Evolutionary conservation across 768 basidiomycete species (phyloP), one percentile per base, ranked within the genome.

Genomic region (Pluteus cervinus): DNA sequence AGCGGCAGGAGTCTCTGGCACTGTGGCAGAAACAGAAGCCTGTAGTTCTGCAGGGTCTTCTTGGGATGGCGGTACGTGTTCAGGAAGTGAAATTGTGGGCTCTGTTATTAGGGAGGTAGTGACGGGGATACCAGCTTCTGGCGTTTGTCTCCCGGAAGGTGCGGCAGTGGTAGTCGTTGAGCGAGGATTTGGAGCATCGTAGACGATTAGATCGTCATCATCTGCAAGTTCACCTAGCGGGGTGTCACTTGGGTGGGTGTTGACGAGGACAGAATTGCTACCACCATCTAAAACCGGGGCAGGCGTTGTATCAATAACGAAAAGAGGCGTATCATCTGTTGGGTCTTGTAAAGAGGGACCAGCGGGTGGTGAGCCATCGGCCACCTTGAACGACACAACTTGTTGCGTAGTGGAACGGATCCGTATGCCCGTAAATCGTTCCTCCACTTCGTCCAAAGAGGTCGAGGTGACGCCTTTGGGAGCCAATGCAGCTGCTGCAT

Each of bases 141-240:
- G 49, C 21, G 2, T 49, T 30, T 12, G 40, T 42, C 38, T 36
- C 5, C 33, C 26, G 2, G 43, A 33, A 14, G 14, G 16, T 20
- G 42, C 37, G 16, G 14, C 11, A 14, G 21, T 24, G n/a, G 16
- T 21, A 4, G 17, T n/a, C 14, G 33, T 32, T 2, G 53, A 48
- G 1, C 81, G 73, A 4, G 84, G 85, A 49, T 83, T 73, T 0
- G 86, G 85, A 0, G 84, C 83, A 17, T 77, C 79, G 49, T 87
- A 87, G 7, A 88, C 84, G 38, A 88, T 86, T 4, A 73, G 52
- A 39, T 88, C 86, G 14, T 83, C 81, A 21, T 78, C 77, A 20
- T 65, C 66, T 46, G 46, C 20, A 7, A 54, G 46, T 16, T 46
- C 45, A 22, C 52, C 30, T 6, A 52, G 43, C 2, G 51, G 46